Conservation (phyloP, 305 asterid species). For the Rubia tinctorum region DNA sequence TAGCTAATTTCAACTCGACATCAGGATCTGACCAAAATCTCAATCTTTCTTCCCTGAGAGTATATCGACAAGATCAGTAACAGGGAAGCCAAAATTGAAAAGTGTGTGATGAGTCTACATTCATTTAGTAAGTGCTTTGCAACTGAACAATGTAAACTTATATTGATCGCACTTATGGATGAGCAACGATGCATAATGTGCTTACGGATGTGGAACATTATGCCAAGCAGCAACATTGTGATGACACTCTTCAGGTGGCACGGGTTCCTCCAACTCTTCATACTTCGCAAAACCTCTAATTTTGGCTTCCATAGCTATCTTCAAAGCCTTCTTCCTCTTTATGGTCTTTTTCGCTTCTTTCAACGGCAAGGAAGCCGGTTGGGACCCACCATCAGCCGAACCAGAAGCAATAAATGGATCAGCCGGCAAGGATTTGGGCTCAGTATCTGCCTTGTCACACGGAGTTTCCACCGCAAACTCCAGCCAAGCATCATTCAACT, state of each 20-base stretch:
- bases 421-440: conserved; percentile 39
- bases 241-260: conserved; percentile 56
- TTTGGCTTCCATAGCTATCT: conserved; percentile 85
- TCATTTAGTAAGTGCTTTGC: not conserved
- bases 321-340: conserved; percentile 56
- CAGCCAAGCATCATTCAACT: conserved; percentile 95
- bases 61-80: conserved; percentile 7
- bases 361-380: conserved; percentile 40
- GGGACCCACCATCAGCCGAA: conserved; percentile 69
- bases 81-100: not conserved
- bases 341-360: conserved; percentile 43
- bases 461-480: conserved; percentile 79
- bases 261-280: conserved; percentile 52
- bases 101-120: not conserved
- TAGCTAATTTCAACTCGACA: conserved; percentile 83
- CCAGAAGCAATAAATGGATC: conserved; percentile 60
- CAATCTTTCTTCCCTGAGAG: conserved; percentile 85
- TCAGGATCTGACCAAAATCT: conserved; percentile 98
- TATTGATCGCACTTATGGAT: not conserved
- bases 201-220: conserved; percentile 95
- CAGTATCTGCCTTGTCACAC: conserved; percentile 56
- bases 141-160: not conserved
- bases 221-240: conserved; percentile 94
- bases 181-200: conserved; percentile 6
- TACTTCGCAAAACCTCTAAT: conserved; percentile 66